A percentile compares a stretch with the other conserved stretches of the same genome.
Conservation (phyloP, 2,329 filamentous ascomycete species). For the Curvularia spicifera region DNA sequence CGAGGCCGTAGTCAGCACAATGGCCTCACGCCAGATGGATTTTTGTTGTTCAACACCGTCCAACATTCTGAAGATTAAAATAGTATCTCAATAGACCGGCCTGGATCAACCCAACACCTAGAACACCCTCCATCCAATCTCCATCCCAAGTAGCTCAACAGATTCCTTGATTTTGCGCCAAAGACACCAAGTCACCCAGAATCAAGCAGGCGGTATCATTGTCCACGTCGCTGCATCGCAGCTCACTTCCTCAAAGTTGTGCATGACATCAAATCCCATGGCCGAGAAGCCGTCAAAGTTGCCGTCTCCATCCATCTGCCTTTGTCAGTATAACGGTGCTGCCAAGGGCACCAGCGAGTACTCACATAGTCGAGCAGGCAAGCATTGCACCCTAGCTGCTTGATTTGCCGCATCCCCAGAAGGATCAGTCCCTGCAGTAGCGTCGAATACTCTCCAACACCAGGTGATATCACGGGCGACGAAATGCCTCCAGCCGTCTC, state of each 20-base stretch:
- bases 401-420: conserved; percentile 82
- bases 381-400: conserved; percentile 74
- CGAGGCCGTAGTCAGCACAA: neutral
- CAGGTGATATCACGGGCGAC: conserved; percentile 75
- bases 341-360: conserved; percentile 23
- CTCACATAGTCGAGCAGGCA: conserved; percentile 82
- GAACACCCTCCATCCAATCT: neutral
- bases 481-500: conserved; percentile 76
- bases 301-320: conserved; percentile 72
- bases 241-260: conserved; percentile 82
- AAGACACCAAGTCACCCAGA: neutral
- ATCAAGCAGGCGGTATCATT: conserved; percentile 55
- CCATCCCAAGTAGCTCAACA: neutral
- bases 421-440: conserved; percentile 80
- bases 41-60: neutral
- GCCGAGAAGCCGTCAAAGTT: conserved; percentile 74
- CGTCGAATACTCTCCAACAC: conserved; percentile 70
- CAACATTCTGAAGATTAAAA: too few species aligned
- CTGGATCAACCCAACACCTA: neutral
- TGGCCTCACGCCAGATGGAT: neutral
- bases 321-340: conserved; percentile 37
- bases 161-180: neutral
- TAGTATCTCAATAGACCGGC: neutral
- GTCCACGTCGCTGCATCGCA: conserved; percentile 69
- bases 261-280: conserved; percentile 81